Evolutionary conservation across 371 early-diverging fungal species (phyloP).

Genomic region (Paraphysoderma sedebokerense): DNA sequence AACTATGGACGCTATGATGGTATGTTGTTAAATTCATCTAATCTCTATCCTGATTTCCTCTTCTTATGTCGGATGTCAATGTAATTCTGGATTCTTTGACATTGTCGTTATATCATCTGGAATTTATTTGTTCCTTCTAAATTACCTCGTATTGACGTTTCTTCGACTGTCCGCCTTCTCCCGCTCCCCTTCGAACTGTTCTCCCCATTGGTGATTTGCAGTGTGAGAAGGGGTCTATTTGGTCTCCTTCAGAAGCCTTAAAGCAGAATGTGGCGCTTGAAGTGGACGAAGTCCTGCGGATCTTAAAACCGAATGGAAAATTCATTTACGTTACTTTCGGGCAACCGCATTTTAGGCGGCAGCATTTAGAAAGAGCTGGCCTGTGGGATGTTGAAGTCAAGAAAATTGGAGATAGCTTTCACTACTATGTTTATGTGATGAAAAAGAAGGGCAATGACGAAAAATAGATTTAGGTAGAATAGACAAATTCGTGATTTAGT

Average conservation of each 20-base stretch:
- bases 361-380: conserved; percentile 40
- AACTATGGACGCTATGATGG: conserved; percentile 66
- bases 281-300: conserved; percentile 52
- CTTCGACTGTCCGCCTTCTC: no score
- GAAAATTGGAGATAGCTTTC: conserved; percentile 51
- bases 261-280: conserved; percentile 41
- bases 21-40: not conserved
- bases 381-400: conserved; percentile 43
- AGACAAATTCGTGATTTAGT: no score
- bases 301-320: conserved; percentile 51
- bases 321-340: conserved; percentile 82
- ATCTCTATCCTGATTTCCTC: no score
- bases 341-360: conserved; percentile 72
- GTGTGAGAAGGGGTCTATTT: conserved; percentile 70
- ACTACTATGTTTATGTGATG: conserved; percentile 57
- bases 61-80: no score
- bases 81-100: no score
- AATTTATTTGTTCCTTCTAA: no score
- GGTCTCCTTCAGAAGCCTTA: conserved; percentile 62
- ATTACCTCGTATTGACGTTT: no score
- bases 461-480: no score
- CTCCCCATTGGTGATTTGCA: no score
- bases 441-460: no score
- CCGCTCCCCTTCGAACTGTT: no score
- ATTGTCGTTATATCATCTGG: not conserved